Percentiles rank a stretch among this genome's conserved stretches.
Evolutionary conservation across 352 stramenopile genomes (phyloP).

Genomic region (Sclerospora graminicola): DNA sequence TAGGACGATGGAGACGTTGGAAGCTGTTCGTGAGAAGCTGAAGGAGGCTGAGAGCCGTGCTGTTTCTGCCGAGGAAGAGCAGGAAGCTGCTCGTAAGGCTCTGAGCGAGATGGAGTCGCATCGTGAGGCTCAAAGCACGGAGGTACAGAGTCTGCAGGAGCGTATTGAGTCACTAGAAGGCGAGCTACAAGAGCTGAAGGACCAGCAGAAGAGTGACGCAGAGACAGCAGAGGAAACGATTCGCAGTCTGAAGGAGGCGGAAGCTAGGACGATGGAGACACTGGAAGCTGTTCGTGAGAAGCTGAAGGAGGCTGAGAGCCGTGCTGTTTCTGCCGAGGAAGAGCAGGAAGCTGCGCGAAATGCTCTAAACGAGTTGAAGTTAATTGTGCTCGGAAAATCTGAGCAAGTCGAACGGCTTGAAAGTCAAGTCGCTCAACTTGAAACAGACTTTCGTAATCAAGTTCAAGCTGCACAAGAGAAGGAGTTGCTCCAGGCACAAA

Average conservation of each 20-base stretch:
- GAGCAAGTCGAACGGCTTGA: conserved; percentile 12
- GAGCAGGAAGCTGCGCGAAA: conserved; percentile 7
- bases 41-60: conserved; percentile 9
- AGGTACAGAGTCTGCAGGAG: conserved; percentile 2
- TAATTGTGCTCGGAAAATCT: conserved; percentile 9
- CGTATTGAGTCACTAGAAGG: conserved; percentile 10
- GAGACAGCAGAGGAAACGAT: conserved; percentile 13
- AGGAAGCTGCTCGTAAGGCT: conserved; percentile 9
- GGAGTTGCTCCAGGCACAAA: conserved; percentile 11
- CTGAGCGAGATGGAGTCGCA: conserved; percentile 10
- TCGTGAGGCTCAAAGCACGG: conserved; percentile 9
- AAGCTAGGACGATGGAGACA: conserved; percentile 1
- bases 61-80: conserved; percentile 10
- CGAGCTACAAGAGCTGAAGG: conserved; percentile 16
- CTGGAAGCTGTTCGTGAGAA: conserved; percentile 6
- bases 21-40: conserved; percentile 16
- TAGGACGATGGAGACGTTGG: conserved; percentile 6
- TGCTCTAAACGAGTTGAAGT: conserved; percentile 1
- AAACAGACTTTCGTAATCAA: conserved; percentile 11
- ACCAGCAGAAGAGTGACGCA: conserved; percentile 10
- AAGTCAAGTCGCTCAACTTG: conserved; percentile 8
- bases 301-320: conserved; percentile 1
- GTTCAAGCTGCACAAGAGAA: conserved; percentile 12
- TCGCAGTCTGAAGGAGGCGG: conserved; percentile 1
- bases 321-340: too few relatives aligned